Evolutionary conservation across 2,329 filamentous ascomycete species (phyloP).

Genomic region (Diaporthe vexans): DNA sequence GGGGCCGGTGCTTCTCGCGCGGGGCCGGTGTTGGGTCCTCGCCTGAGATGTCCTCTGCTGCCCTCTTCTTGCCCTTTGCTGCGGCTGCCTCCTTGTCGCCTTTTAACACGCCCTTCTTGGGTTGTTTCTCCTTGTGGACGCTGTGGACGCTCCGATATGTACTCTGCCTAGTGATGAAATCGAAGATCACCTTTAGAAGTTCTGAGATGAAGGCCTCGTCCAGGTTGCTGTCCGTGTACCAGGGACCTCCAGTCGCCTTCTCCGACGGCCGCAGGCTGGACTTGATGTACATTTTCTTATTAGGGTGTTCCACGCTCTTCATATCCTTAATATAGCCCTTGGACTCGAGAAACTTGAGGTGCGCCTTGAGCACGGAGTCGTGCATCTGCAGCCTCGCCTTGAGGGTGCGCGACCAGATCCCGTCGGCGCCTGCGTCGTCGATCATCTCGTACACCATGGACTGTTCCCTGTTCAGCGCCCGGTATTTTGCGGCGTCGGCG

Average conservation of each 20-base stretch:
- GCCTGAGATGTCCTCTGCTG: conserved; percentile 61
- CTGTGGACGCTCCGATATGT: conserved; percentile 69
- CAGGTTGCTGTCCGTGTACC: conserved; percentile 92
- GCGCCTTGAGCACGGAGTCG: conserved; percentile 84
- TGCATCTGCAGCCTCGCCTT: conserved; percentile 86
- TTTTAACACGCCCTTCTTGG: conserved; percentile 70
- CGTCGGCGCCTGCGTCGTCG: conserved; percentile 85
- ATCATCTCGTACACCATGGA: conserved; percentile 90
- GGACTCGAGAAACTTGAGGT: conserved; percentile 85
- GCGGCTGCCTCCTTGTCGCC: conserved; percentile 52
- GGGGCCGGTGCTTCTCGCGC: conserved; percentile 34
- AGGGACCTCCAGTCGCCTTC: conserved; percentile 91
- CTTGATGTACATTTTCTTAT: conserved; percentile 97
- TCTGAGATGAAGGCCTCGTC: conserved; percentile 90
- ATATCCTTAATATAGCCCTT: conserved; percentile 89
- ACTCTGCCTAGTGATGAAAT: conserved; percentile 79
- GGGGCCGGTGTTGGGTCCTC: conserved; percentile 51
- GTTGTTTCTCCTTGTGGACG: conserved; percentile 56
- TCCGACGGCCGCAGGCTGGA: conserved; percentile 86
- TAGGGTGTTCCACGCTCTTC: conserved; percentile 91
- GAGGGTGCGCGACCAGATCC: conserved; percentile 92
- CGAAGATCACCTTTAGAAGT: conserved; percentile 80
- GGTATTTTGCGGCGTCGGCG: conserved; percentile 74
- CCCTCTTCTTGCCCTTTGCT: conserved; percentile 64
- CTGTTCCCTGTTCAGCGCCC: conserved; percentile 74